Base-by-base conservation (phyloP, 345 rosid genomes). In the Populus davidiana region DNA sequence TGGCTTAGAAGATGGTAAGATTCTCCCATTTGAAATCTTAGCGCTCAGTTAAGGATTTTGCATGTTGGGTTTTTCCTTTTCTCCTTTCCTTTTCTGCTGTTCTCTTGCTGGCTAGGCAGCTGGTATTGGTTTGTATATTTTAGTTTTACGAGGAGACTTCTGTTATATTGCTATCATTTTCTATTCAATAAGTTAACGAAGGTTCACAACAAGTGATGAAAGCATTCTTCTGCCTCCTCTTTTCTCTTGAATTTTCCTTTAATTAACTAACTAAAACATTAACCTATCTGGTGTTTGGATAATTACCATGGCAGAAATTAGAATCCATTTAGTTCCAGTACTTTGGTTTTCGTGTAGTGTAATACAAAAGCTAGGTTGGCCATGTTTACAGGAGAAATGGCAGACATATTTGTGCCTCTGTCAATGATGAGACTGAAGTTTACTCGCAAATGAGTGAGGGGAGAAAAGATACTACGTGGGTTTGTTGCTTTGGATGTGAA, bases 51-150 rank as follows among this genome's bases (percentile, higher is more conserved):
- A 5, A 27, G 21, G 21, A 25, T 33, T 31, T 50, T 52, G 25
- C 49, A 73, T 36, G 33, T 73, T 56, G 49, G 21, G 10, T 23
- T 36, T 36, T 6, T 3, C 59, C 38, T 73, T 31, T 25, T 7
- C 5, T 43, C n/a, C n/a, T 36, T 6, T 3, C 59, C 38, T 73
- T 31, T 25, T 7, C 5, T 43, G 12, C 50, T 44, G 9, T 7
- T 44, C 14, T 13, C 35, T 49, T 31, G 33, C 23, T 18, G 43
- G 77, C 64, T 64, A 44, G 77, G 62, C 44, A 44, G 62, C 50
- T 65, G 25, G 20, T 66, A 35, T 33, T 67, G 78, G 78, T 31
- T 49, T 33, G 70, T 66, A 36, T 50, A 38, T 20, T 49, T 65
- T 27, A 23, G 18, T 18, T 21, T 43, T 25, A 73, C 35, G 2